Evolutionary conservation across 768 basidiomycete genomes (phyloP), one percentile per base, ranked within the genome.

Genomic region (Hericium rajendrae): DNA sequence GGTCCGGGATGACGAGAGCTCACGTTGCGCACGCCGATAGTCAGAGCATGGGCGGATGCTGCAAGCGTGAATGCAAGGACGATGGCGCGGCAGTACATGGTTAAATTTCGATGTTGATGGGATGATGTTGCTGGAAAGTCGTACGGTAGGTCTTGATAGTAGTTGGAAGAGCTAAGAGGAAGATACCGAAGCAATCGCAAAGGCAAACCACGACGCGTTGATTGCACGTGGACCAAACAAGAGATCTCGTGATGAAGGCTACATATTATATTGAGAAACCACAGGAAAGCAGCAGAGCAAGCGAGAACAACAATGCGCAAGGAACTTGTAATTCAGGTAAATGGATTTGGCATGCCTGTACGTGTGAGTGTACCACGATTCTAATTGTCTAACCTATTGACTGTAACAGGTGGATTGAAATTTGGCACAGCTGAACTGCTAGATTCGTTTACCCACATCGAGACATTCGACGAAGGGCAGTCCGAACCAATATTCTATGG

Each of bases 401-500:
- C 41, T 9, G 8, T 46, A 32, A 8, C 32, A 32, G 8, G 5
- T 32, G 32, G 9, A 10, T 32, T 32, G 32, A 32, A 32, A 32
- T 32, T 4, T 32, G 0, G 8, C 8, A 32, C 6, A 32, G n/a
- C 43, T n/a, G 43, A 18, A 20, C 43, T 46, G n/a, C 49, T 26
- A 51, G 8, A 6, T 46, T 11, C 12, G 43, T 26, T 22, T 51
- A 12, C 12, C 18, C 16, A 15, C 24, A 12, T 24, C 24, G 28
- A 51, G 5, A 2, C 49, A 26, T 16, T 26, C 24, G 9, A 61
- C 41, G 22, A 57, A n/a, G 18, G 85, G 84, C 4, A 86, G 69
- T 11, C 80, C 78, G 51, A 73, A 66, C 38, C 65, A 62, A 55
- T 73, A 72, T 2, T 60, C 67, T 26, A 85, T 62, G 6, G 67